Base-by-base conservation (phyloP, 768 basidiomycete species). In the Imleria badia region DNA sequence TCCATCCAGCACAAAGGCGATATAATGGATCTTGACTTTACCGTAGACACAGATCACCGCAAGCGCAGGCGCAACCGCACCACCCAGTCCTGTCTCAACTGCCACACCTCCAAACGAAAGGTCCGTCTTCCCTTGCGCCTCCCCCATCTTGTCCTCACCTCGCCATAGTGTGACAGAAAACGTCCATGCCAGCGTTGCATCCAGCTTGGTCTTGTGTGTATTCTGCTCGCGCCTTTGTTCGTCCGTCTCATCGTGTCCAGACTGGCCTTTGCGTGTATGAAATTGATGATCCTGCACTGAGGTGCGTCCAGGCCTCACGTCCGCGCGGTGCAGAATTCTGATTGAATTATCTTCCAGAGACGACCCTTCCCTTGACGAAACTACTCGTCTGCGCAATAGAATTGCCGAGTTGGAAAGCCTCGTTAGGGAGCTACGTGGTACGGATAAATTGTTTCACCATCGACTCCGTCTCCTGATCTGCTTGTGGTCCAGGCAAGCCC, bases 261-360 rank as follows among this genome's bases (percentile, higher is more conserved):
- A 95, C 94, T 20, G 94, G 94, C 47, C 87, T 95, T 17, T 96
- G 94, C 69, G 92, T 96, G 1, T 96, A 96, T 62, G 94, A 96
- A 67, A 89, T 95, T 59, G 94, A 95, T 68, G 93, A 93, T 72
- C 90, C 90, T 14, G 85, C 87, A 11, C 73, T 89, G 35, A 80
- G 89, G 91, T 89, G 60, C 17, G 58, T 35, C n/a, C 53, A 8
- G 26, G 14, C 19, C 46, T 35, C 45, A 33, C 43, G 6, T 50
- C 46, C 49, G 12, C 42, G 26, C 15, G 17, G 5, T 20, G 7
- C 34, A 15, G 14, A 31, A 29, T 47, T 6, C 51, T 50, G 20
- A 55, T 6, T 40, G 34, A 52, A 52, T 31, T 26, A 3, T 11
- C 5, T 54, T 51, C 5, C 70, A 91, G 91, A 70, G 90, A 93